These are phyloP conservation scores for Fomitopsis betulina DNA, from an alignment of 1,284 basidiomycete genomes.

Conservation along the genomic window DNA sequence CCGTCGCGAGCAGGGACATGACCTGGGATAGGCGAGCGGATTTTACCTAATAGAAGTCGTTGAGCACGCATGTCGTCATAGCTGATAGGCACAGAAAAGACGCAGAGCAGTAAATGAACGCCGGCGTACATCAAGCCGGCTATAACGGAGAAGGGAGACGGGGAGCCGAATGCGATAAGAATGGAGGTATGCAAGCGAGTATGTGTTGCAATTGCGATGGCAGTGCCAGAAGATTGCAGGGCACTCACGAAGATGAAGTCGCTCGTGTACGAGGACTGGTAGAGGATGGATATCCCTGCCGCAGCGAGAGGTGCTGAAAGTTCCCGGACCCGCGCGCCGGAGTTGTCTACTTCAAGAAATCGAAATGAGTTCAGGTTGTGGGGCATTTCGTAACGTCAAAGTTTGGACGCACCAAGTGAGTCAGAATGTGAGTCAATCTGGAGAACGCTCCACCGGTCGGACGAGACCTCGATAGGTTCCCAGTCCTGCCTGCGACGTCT, in stretches of 20 bases:
- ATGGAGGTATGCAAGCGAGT: conserved; percentile 3
- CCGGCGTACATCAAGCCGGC: not conserved
- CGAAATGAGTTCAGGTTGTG: conserved; percentile 3
- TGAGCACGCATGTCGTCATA: conserved; percentile 5
- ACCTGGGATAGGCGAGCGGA: conserved; percentile 59
- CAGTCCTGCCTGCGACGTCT: conserved; percentile 14
- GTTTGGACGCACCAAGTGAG: conserved; percentile 44
- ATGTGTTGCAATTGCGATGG: conserved; percentile 13
- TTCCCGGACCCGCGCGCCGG: conserved; percentile 72
- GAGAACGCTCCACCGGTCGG: conserved; percentile 69
- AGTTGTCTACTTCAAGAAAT: conserved; percentile 42
- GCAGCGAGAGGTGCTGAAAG: conserved; percentile 75
- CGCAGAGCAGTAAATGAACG: not conserved
- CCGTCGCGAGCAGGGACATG: conserved; percentile 51
- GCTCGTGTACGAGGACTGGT: conserved; percentile 82
- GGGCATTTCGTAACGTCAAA: not conserved
- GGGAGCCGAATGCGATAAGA: conserved; percentile 2
- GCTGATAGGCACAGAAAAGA: not conserved
- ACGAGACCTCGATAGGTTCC: conserved; percentile 63
- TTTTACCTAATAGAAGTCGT: conserved; percentile 48
- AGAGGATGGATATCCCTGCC: conserved; percentile 80
- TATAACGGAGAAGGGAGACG: not conserved
- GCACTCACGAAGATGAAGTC: conserved; percentile 75
- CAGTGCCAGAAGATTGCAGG: not conserved
- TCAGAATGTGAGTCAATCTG: conserved; percentile 74